A percentile compares a stretch with the other conserved stretches of the same genome.
Evolutionary conservation across 768 basidiomycete genomes (phyloP).

Genomic region (Tulasnella sp.): DNA sequence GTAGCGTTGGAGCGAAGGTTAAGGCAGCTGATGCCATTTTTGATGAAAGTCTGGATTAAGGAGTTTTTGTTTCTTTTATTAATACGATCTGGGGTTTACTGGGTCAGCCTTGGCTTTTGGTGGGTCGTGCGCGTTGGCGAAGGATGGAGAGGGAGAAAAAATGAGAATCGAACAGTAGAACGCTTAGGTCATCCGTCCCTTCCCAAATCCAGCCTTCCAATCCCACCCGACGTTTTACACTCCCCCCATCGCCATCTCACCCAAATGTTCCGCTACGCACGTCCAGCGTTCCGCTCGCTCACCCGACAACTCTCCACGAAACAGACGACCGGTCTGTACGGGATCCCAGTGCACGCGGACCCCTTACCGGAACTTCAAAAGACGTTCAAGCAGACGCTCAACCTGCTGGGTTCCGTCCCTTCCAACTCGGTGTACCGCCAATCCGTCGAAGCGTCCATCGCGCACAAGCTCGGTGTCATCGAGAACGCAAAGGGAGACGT

Average conservation of each 20-base stretch:
- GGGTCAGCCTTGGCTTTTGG: neutral
- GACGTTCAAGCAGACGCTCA: slow-evolving; percentile 70
- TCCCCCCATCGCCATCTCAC: neutral
- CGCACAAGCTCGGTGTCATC: slow-evolving; percentile 63
- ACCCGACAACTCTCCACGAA: slow-evolving; percentile 38
- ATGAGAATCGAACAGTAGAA: neutral
- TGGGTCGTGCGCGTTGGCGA: neutral
- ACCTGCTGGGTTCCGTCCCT: slow-evolving; percentile 59
- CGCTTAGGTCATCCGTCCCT: neutral
- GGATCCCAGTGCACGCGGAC: slow-evolving; percentile 71
- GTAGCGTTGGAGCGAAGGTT: neutral
- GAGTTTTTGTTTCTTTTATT: too few relatives aligned
- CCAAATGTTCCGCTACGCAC: slow-evolving; percentile 46
- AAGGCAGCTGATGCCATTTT: neutral
- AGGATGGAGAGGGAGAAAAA: neutral
- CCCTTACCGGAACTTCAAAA: slow-evolving; percentile 68
- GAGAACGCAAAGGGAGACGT: slow-evolving; percentile 56
- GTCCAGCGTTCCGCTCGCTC: slow-evolving; percentile 2
- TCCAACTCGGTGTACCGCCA: slow-evolving; percentile 79
- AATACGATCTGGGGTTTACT: neutral
- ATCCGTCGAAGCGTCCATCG: slow-evolving; percentile 74
- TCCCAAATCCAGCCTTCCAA: neutral
- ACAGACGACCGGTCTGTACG: slow-evolving; percentile 74
- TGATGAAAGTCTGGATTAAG: neutral
- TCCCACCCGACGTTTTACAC: neutral